Percentiles rank a stretch among this genome's conserved stretches.
Evolutionary conservation across 192 early-diverging fungal genomes (phyloP).

Genomic region (Coemansia sp.): DNA sequence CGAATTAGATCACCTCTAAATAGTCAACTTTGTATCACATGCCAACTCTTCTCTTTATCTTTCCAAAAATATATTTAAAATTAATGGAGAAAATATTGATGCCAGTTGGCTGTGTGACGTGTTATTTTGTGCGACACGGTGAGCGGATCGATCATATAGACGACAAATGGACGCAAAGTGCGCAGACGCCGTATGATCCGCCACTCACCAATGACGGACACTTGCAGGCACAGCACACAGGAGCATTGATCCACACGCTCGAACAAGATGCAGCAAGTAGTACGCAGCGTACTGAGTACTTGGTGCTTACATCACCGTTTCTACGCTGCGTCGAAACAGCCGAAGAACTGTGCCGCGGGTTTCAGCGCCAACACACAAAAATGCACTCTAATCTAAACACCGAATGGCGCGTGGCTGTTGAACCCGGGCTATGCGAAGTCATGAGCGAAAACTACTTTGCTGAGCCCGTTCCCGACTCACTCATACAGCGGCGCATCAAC

Average conservation of each 20-base stretch:
- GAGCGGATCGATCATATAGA: constrained; percentile 53
- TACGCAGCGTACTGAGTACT: constrained; percentile 11
- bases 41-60: neutral
- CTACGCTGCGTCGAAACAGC: constrained; percentile 47
- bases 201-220: constrained; percentile 38
- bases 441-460: constrained; percentile 48
- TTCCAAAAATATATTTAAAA: neutral
- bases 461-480: constrained; percentile 22
- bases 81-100: constrained; percentile 10
- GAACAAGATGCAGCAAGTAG: constrained; percentile 7
- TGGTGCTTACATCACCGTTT: constrained; percentile 45
- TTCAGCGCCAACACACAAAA: constrained; percentile 2
- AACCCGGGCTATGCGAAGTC: constrained; percentile 48
- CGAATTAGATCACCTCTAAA: too few species aligned
- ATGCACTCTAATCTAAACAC: neutral
- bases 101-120: constrained; percentile 25
- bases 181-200: constrained; percentile 38
- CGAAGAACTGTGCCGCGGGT: constrained; percentile 25
- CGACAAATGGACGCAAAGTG: constrained; percentile 26
- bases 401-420: constrained; percentile 24
- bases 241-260: constrained; percentile 27
- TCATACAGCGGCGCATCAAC: constrained; percentile 14
- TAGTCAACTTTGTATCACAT: too few species aligned
- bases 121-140: constrained; percentile 49
- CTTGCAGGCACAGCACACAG: constrained; percentile 28